These are phyloP conservation scores for Artomyces pyxidatus DNA, from an alignment of 768 basidiomycete species.

Conservation along the genomic window DNA sequence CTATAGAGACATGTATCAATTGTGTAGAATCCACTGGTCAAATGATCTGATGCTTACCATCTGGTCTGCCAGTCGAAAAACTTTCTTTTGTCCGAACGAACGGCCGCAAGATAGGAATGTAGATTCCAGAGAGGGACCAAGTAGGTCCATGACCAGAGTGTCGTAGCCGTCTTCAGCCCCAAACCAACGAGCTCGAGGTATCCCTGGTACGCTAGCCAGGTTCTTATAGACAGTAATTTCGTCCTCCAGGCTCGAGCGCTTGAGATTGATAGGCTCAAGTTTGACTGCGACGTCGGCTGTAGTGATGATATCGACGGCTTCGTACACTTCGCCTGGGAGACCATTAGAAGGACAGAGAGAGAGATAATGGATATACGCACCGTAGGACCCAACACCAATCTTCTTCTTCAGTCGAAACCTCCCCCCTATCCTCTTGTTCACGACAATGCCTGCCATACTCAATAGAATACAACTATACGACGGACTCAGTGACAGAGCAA, in stretches of 20 bases:
- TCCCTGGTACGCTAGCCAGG: conserved; percentile 10
- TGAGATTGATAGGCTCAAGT: neutral
- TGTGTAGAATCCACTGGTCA: neutral
- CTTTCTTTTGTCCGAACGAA: no score
- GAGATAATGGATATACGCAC: neutral
- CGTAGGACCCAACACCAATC: neutral
- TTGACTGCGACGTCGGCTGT: conserved; percentile 17
- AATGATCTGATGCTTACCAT: no score
- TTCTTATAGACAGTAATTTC: conserved; percentile 16
- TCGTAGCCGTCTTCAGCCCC: conserved; percentile 9
- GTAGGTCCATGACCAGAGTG: conserved; percentile 17
- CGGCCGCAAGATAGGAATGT: neutral
- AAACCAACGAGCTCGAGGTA: conserved; percentile 12
- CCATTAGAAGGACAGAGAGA: neutral
- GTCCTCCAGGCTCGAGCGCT: conserved; percentile 2
- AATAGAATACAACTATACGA: no score
- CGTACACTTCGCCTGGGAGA: conserved; percentile 3
- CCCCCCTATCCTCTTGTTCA: neutral
- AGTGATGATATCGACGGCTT: conserved; percentile 8
- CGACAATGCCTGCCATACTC: no score
- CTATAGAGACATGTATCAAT: conserved; percentile 3
- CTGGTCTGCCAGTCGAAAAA: no score
- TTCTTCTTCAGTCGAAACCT: neutral
- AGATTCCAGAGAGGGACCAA: conserved; percentile 16
- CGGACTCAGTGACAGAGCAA: no score